Evolutionary conservation across 2,329 filamentous ascomycete genomes (phyloP).

Genomic region (Aspergillus udagawae): DNA sequence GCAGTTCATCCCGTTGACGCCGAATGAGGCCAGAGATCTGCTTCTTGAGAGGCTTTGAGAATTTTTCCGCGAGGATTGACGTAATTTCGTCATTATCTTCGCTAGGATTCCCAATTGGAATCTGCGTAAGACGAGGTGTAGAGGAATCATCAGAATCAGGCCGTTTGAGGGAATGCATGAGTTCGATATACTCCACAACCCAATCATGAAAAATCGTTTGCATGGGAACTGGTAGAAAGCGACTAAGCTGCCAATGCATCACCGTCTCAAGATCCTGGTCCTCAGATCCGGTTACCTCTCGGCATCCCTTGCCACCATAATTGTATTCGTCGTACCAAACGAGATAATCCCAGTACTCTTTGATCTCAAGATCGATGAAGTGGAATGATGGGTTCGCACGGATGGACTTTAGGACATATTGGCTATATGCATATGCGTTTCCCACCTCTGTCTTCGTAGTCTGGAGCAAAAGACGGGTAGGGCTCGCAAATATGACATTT

Average conservation of each 20-base stretch:
- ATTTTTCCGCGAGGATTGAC: constrained; percentile 71
- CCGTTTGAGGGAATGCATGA: constrained; percentile 86
- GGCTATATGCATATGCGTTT: constrained; percentile 92
- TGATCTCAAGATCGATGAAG: constrained; percentile 94
- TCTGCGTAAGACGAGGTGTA: constrained; percentile 57
- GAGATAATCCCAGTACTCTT: constrained; percentile 98
- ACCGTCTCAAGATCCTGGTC: constrained; percentile 81
- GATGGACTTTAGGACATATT: constrained; percentile 97
- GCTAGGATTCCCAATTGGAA: constrained; percentile 56
- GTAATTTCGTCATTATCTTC: constrained; percentile 57
- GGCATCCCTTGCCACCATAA: constrained; percentile 90
- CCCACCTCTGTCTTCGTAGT: constrained; percentile 96
- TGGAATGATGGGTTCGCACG: constrained; percentile 93
- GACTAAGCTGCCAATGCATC: constrained; percentile 97
- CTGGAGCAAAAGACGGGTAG: constrained; percentile 84
- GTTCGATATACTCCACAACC: constrained; percentile 89
- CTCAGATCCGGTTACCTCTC: constrained; percentile 70
- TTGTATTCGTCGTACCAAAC: constrained; percentile 99
- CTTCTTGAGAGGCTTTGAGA: constrained; percentile 86
- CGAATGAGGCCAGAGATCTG: constrained; percentile 78
- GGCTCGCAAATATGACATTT: constrained; percentile 89
- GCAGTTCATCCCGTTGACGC: constrained; percentile 80
- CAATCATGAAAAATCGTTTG: constrained; percentile 86
- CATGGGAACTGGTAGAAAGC: constrained; percentile 75
- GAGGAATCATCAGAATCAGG: constrained; percentile 60